Conservation (phyloP, 2,329 filamentous ascomycete genomes). For the Tricladium varicosporioides region DNA sequence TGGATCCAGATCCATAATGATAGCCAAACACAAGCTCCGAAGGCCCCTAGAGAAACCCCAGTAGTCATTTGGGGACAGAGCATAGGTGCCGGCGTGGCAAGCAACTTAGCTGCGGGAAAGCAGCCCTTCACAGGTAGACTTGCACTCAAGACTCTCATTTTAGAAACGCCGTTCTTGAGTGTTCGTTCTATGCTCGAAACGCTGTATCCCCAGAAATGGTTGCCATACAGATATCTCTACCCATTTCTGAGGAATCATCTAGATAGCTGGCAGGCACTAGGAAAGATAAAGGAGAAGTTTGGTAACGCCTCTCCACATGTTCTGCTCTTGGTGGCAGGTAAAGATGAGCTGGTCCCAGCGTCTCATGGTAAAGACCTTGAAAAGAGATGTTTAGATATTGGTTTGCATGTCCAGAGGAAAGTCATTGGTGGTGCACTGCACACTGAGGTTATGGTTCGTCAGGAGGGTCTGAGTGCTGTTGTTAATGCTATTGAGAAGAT, state of each 20-base stretch:
- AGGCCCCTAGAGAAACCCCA: constrained; percentile 31
- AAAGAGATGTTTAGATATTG: constrained; percentile 46
- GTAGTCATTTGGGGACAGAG: constrained; percentile 75
- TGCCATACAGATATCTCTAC: constrained; percentile 73
- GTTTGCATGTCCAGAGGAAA: constrained; percentile 44
- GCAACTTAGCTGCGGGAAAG: constrained; percentile 40
- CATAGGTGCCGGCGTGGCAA: constrained; percentile 70
- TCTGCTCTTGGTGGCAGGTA: constrained; percentile 54
- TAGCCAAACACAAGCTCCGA: constrained; percentile 14
- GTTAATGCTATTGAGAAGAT: constrained; percentile 40
- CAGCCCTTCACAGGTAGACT: constrained; percentile 12
- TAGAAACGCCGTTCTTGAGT: constrained; percentile 76
- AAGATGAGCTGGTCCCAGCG: constrained; percentile 57
- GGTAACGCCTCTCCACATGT: constrained; percentile 17
- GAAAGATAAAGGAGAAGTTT: constrained; percentile 37
- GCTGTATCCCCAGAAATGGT: constrained; percentile 75
- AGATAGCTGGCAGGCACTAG: constrained; percentile 52
- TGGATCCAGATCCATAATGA: constrained; percentile 54
- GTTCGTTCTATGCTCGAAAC: constrained; percentile 68
- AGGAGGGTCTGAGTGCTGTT: constrained; percentile 44
- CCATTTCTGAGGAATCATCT: constrained; percentile 68
- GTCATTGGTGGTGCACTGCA: constrained; percentile 51
- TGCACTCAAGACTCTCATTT: constrained; percentile 50
- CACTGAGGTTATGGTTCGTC: constrained; percentile 51
- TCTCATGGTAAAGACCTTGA: constrained; percentile 47